These are phyloP conservation scores for Aurantiochytrium sp. DNA, from an alignment of 108 stramenopile species.

Conservation along the genomic window DNA sequence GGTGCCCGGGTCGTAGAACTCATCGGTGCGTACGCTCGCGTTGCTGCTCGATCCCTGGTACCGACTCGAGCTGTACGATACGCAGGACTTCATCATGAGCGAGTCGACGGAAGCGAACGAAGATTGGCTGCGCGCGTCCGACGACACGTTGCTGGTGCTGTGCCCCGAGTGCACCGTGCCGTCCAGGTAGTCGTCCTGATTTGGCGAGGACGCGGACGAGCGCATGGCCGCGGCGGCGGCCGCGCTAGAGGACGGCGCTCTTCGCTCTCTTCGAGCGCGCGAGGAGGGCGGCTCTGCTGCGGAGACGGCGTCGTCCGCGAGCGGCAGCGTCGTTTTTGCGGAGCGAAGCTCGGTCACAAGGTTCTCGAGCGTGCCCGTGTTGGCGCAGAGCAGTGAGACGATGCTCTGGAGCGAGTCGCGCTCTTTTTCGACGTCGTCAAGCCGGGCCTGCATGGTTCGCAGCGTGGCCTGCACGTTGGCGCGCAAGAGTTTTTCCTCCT, in stretches of 20 bases:
- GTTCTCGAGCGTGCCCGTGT: not conserved
- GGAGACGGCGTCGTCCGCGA: not conserved
- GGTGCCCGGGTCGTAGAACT: not conserved
- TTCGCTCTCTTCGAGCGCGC: too few species aligned
- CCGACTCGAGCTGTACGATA: not conserved
- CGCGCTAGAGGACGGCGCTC: too few species aligned
- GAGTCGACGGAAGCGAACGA: not conserved
- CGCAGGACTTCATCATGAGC: not conserved
- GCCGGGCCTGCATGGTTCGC: not conserved
- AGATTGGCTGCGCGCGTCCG: not conserved
- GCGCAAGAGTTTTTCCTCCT: not conserved
- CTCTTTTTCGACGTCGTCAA: not conserved
- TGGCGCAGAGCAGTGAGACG: not conserved
- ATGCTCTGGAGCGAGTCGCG: not conserved
- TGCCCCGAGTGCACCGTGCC: too few species aligned
- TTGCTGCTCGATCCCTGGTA: not conserved
- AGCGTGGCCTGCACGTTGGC: not conserved
- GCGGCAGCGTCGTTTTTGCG: not conserved
- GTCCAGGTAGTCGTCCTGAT: too few species aligned
- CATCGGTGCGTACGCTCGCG: not conserved
- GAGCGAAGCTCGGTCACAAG: conserved; percentile 14
- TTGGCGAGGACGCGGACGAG: too few species aligned
- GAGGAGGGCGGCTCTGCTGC: too few species aligned
- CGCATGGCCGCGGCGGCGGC: too few species aligned
- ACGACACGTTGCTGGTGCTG: not conserved